Base-by-base conservation (phyloP, 768 basidiomycete species). In the Pholiota molesta region DNA sequence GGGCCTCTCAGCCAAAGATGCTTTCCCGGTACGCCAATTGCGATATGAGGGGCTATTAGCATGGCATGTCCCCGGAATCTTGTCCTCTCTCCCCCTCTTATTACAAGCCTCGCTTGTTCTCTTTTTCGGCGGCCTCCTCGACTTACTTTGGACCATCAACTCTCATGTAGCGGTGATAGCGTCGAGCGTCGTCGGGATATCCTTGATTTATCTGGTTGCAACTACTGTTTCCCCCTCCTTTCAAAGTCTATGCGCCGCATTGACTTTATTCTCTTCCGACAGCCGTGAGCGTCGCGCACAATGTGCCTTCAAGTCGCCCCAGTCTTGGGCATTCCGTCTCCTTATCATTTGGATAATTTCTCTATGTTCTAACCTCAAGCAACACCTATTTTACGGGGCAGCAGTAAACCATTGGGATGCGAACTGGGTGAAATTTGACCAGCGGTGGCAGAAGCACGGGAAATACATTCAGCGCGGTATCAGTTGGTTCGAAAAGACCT, bases 301-400 rank as follows among this genome's bases (percentile, higher is more conserved):
- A 51, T 73, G 72, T 55, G 68, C 72, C n/a, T 72, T 66, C 65
- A 74, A 73, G 47, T 74, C 73, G 7, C 70, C 72, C 2, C 70
- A 72, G 54, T 67, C 72, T 1, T 73, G 68, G 68, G 59, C 59
- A 26, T 65, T 65, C 40, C 59, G 60, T 54, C 53, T 63, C 33
- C 49, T 69, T 9, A 42, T 65, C 14, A 69, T 62, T 4, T 59
- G 56, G 60, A 54, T 63, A 14, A 44, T 66, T 39, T 65, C 59
- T 8, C 17, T 57, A 1, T 65, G 59, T 42, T 65, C 52, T 23
- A 55, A 28, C 7, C 9, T 62, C 45, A 65, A 65, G 42, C 64
- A 61, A 31, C 52, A 49, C 16, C 55, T 64, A 6, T 64, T 64
- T 19, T 61, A 64, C 26, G 63, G 63, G 0, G 53, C 55, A 14